Base-by-base conservation (phyloP, 306 rosid genomes). In the Amphicarpaea edgeworthii region DNA sequence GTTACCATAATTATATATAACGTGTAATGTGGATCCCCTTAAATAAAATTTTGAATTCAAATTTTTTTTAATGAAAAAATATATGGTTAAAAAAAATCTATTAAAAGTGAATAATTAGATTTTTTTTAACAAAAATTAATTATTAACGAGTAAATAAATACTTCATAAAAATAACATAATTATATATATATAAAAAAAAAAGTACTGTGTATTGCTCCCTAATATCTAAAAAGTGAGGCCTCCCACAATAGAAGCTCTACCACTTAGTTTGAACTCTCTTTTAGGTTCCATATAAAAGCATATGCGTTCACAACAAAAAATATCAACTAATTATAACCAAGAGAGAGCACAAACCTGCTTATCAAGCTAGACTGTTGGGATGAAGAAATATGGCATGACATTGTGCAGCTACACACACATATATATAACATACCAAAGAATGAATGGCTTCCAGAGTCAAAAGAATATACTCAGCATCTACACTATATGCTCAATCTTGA, bases 321-420 rank as follows among this genome's bases (percentile, higher is more conserved):
- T n/a, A n/a, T n/a, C n/a, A n/a, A n/a, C n/a, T n/a, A n/a, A n/a
- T n/a, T n/a, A 41, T 30, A 14, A 64, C 15, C 6, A 10, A 64
- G 73, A 63, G 72, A 76, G 34, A 79, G 37, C 7, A 38, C 11
- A 28, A 41, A 67, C 83, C 70, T 37, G 53, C 55, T 84, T 58
- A 12, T 72, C 5, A n/a, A 24, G 11, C 62, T 16, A 55, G 38
- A 45, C 2, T 16, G 59, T 8, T 8, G 15, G 30, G 60, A 20
- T 53, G 12, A 4, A 28, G 37, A 7, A 58, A 14, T 14, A 60
- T 32, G 1, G 21, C 11, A 37, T 62, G 69, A 16, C 47, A 37
- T 34, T 62, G 24, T 14, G 30, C 7, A 28, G 24, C 26, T 47
- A 54, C 20, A 34, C 24, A 34, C 3, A 45, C 5, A 57, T 12